These are phyloP conservation scores for Suhomyces bolitotheri DNA, from an alignment of 1,139 yeast genomes.

Conservation along the genomic window DNA sequence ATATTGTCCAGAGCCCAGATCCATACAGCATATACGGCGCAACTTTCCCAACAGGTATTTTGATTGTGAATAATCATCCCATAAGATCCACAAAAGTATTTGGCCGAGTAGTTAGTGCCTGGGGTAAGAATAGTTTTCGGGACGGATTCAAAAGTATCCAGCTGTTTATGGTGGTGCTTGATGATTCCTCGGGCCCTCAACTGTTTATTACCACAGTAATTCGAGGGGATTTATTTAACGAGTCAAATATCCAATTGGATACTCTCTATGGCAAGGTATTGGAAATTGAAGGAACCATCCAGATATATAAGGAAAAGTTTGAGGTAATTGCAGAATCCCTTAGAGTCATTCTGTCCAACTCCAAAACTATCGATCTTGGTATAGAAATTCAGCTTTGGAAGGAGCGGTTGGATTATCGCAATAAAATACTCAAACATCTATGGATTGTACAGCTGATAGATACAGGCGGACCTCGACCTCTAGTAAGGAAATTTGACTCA, in stretches of 20 bases:
- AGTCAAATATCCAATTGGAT: conserved; percentile 13
- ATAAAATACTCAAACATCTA: conserved; percentile 18
- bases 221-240: conserved; percentile 12
- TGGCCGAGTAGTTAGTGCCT: conserved; percentile 29
- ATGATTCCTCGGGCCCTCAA: conserved; percentile 27
- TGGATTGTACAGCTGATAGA: conserved; percentile 23
- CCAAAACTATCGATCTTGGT: conserved; percentile 1
- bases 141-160: neutral
- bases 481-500: conserved; percentile 1
- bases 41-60: conserved; percentile 17
- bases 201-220: conserved; percentile 18
- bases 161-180: conserved; percentile 19
- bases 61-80: conserved; percentile 39
- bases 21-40: conserved; percentile 25
- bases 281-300: conserved; percentile 12
- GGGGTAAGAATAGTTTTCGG: neutral
- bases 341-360: neutral
- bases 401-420: conserved; percentile 26
- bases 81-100: conserved; percentile 24
- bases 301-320: conserved; percentile 1
- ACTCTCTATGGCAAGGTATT: conserved; percentile 13
- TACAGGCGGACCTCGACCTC: neutral
- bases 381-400: conserved; percentile 31
- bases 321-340: conserved; percentile 7
- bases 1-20: conserved; percentile 21